Evolutionary conservation across 2,329 filamentous ascomycete species (phyloP).

Genomic region (Cladosporium sp.): DNA sequence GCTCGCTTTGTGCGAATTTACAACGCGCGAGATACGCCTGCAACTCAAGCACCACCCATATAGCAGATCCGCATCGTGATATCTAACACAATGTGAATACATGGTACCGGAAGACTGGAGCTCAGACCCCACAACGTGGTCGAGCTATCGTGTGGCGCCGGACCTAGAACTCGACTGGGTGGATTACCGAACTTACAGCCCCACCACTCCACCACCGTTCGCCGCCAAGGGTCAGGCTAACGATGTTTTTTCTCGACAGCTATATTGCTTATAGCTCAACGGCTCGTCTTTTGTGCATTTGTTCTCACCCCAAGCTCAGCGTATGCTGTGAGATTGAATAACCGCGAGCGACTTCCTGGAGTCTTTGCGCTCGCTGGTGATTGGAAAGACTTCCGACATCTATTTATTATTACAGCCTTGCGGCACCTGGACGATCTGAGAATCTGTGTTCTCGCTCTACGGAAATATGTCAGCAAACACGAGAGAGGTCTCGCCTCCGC

Average conservation of each 20-base stretch:
- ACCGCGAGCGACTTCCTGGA: constrained; percentile 57
- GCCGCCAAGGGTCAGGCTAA: constrained; percentile 17
- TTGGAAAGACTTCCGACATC: constrained; percentile 49
- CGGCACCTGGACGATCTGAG: neutral
- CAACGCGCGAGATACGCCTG: neutral
- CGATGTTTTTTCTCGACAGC: constrained; percentile 20
- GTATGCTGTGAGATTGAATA: constrained; percentile 20
- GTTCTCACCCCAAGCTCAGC: neutral
- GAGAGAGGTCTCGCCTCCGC: constrained; percentile 7
- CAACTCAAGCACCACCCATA: neutral
- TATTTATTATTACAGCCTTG: neutral
- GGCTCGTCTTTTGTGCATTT: neutral
- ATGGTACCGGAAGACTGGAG: neutral
- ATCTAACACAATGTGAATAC: neutral
- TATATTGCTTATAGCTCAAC: constrained; percentile 17
- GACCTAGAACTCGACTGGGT: constrained; percentile 9
- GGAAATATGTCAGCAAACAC: constrained; percentile 23
- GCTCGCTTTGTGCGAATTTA: neutral
- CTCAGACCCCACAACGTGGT: constrained; percentile 3
- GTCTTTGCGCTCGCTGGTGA: constrained; percentile 57
- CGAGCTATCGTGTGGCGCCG: constrained; percentile 4
- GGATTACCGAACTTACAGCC: constrained; percentile 16
- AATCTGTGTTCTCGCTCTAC: neutral
- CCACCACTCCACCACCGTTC: constrained; percentile 18
- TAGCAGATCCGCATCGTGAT: neutral